Percentiles rank a stretch among this genome's conserved stretches.
Evolutionary conservation across 2,329 filamentous ascomycete species (phyloP).

Genomic region (Xylaria sp.): DNA sequence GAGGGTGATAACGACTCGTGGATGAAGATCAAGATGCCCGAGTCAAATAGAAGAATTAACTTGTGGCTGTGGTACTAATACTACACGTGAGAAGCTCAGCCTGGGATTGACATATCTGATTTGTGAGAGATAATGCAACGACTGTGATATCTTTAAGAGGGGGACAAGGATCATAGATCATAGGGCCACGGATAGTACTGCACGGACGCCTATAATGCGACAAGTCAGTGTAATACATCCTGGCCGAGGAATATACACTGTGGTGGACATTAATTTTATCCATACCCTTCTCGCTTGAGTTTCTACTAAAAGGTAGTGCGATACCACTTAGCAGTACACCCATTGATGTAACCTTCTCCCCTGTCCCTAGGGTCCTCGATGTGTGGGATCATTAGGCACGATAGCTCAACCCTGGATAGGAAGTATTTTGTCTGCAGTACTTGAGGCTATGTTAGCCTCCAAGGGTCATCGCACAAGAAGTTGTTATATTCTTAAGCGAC

Average conservation of each 20-base stretch:
- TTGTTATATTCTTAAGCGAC: too few relatives aligned
- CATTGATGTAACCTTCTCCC: conserved; percentile 9
- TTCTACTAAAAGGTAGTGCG: neutral
- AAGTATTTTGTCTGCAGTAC: neutral
- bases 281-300: neutral
- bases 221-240: neutral
- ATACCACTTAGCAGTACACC: neutral
- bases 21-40: conserved; percentile 11
- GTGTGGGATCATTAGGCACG: conserved; percentile 17
- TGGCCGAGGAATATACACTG: neutral
- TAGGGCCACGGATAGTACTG: too few relatives aligned
- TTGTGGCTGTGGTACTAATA: neutral
- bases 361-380: neutral
- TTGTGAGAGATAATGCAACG: neutral
- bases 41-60: conserved; percentile 5
- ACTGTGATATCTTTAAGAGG: neutral
- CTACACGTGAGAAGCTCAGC: conserved; percentile 1
- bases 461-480: too few relatives aligned
- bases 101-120: neutral
- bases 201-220: neutral
- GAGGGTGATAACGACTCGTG: conserved; percentile 11
- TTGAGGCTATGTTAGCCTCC: neutral
- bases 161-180: too few relatives aligned
- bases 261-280: neutral
- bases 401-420: neutral